A percentile compares a stretch with the other conserved stretches of the same genome.
phyloP scores from a whole-genome alignment of 768 basidiomycete species.

The Calocybe gangraenosa region DNA sequence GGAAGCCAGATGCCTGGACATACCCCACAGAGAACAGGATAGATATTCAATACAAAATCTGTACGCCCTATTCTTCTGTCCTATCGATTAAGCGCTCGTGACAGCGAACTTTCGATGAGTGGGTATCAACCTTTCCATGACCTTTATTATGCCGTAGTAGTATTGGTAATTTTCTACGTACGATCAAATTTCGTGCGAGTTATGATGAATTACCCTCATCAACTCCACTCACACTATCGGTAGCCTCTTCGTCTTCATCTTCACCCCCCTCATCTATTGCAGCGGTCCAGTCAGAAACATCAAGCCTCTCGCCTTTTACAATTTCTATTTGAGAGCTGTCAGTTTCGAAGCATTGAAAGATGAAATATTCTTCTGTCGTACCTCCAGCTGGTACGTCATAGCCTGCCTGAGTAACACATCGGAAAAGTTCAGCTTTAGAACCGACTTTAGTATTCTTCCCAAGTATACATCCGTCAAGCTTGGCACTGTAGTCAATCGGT shows the following conservation, averaged over 20 bases:
- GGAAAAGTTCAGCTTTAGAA: constrained; percentile 58
- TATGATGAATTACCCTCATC: too few relatives aligned
- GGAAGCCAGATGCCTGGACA: constrained; percentile 71
- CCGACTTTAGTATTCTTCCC: constrained; percentile 75
- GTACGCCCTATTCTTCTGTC: too few relatives aligned
- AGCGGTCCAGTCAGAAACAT: constrained; percentile 20
- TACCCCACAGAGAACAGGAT: constrained; percentile 27
- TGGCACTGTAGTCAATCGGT: constrained; percentile 43
- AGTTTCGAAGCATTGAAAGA: background rate
- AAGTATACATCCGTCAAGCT: constrained; percentile 72
- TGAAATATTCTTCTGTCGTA: constrained; percentile 23
- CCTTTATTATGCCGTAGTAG: too few relatives aligned
- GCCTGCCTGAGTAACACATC: constrained; percentile 73
- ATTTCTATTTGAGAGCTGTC: constrained; percentile 6
- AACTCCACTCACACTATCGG: too few relatives aligned
- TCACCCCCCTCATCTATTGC: constrained; percentile 8
- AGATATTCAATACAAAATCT: constrained; percentile 6
- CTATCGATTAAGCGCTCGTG: too few relatives aligned
- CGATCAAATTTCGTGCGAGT: too few relatives aligned
- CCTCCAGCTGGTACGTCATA: constrained; percentile 69
- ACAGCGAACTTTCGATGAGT: too few relatives aligned
- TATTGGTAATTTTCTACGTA: too few relatives aligned
- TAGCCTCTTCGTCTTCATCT: background rate
- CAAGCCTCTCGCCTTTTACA: constrained; percentile 18
- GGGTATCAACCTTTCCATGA: too few relatives aligned